Evolutionary conservation across 2,329 filamentous ascomycete species (phyloP), one percentile per base, ranked within the genome.

Genomic region (Sporothrix humicola): DNA sequence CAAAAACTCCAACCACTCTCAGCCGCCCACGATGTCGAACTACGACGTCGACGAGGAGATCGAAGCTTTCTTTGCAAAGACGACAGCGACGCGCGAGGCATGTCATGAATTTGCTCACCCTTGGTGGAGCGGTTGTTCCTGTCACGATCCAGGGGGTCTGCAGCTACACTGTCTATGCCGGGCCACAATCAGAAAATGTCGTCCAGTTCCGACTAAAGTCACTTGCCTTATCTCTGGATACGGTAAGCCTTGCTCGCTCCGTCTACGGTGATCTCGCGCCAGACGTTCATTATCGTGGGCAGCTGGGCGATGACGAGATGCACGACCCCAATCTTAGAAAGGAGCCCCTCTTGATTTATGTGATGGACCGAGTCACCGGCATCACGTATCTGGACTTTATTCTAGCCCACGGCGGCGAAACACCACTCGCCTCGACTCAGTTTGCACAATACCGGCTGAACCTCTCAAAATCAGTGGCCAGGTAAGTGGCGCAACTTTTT

Each of bases 111-210:
- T 73, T 52, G 79, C 79, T 15, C 79, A 74, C 80, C 20, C 79
- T 81, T 73, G 73, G 80, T 68, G 78, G 80, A 42, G 73, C 77
- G 58, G 58, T 81, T 71, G 75, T 78, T 69, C 79, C 80, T 17
- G 80, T 83, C n/a, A 68, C 75, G 17, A 77, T 83, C 15, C 80
- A 83, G 77, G 81, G 82, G 23, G 77, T 77, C 42, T 84, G 80
- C 76, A 83, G 81, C 78, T 83, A 84, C 77, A 81, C 80, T 1
- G 79, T 83, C 63, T 84, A 82, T 73, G 80, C 81, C n/a, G 80
- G 82, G 3, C 74, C 73, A 10, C 75, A 79, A 48, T 75, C 74
- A 23, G 80, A 82, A 77, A 80, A 77, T 63, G 80, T 83, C 48
- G 79, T 79, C 52, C 81, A 84, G 76, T 83, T 82, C 76, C 81